These are phyloP conservation scores for Sungouiella thailandica DNA, from an alignment of 805 yeast species.

Conservation along the genomic window DNA sequence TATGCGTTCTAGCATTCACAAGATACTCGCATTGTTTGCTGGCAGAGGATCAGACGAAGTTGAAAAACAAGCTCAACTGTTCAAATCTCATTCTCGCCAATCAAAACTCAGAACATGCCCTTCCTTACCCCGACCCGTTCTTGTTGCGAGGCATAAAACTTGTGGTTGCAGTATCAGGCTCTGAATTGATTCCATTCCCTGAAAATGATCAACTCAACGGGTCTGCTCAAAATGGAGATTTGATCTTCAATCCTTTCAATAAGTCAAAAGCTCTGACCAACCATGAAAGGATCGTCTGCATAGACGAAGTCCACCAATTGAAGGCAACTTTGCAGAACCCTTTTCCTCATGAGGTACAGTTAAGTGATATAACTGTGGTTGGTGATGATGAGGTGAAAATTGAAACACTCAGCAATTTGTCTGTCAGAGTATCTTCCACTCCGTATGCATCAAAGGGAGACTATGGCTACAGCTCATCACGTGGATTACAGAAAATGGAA, in stretches of 20 bases:
- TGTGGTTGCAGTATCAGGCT: slow-evolving; percentile 6
- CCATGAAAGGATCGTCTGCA: slow-evolving; percentile 36
- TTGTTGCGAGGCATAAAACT: slow-evolving; percentile 50
- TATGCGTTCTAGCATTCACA: slow-evolving; percentile 52
- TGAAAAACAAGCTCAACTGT: slow-evolving; percentile 30
- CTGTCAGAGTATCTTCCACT: neutral
- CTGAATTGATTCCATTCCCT: neutral
- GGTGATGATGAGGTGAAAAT: slow-evolving; percentile 24
- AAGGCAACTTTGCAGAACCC: slow-evolving; percentile 69
- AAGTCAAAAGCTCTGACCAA: slow-evolving; percentile 16
- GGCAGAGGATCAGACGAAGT: slow-evolving; percentile 50
- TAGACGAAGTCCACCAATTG: slow-evolving; percentile 54
- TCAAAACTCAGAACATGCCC: slow-evolving; percentile 20
- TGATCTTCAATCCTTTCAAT: slow-evolving; percentile 49
- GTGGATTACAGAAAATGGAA: neutral
- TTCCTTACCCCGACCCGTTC: slow-evolving; percentile 70
- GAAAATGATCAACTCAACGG: slow-evolving; percentile 6
- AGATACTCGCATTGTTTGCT: slow-evolving; percentile 52
- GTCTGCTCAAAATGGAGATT: neutral
- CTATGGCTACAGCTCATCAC: neutral
- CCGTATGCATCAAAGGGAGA: neutral
- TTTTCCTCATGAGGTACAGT: slow-evolving; percentile 64
- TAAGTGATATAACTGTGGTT: slow-evolving; percentile 44
- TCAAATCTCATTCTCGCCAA: slow-evolving; percentile 16
- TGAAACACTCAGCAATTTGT: slow-evolving; percentile 21